These are phyloP conservation scores for Arabidopsis lyrata DNA, from an alignment of 441 rosid genomes.

Conservation along the genomic window DNA sequence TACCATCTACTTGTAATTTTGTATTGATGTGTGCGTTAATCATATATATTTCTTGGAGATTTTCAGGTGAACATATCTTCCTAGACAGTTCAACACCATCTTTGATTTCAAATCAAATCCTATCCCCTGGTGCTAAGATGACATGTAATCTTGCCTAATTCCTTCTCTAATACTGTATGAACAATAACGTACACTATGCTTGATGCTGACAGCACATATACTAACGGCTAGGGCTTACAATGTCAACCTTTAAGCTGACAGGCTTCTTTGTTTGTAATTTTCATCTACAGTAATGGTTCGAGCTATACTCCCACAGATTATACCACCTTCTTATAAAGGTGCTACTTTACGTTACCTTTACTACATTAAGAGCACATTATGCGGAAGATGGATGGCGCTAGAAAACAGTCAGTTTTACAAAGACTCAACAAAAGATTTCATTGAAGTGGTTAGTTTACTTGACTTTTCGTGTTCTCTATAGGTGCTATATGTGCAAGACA, in stretches of 20 bases:
- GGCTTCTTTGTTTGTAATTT: constrained; percentile 30
- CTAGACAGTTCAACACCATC: constrained; percentile 69
- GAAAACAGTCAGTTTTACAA: constrained; percentile 64
- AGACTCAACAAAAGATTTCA: constrained; percentile 54
- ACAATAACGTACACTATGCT: constrained; percentile 19
- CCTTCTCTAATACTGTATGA: constrained; percentile 28
- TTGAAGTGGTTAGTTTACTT: constrained; percentile 69
- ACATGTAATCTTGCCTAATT: constrained; percentile 60
- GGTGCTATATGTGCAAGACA: constrained; percentile 29
- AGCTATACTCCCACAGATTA: constrained; percentile 65
- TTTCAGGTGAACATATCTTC: constrained; percentile 84
- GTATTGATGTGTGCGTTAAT: constrained; percentile 22
- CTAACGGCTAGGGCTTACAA: not conserved
- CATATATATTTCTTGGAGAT: constrained; percentile 24
- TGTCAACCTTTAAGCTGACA: constrained; percentile 35
- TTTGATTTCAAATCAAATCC: constrained; percentile 74
- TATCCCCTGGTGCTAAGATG: constrained; percentile 70
- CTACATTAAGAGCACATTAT: constrained; percentile 70
- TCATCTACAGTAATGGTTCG: constrained; percentile 75
- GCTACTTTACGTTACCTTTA: constrained; percentile 85
- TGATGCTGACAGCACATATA: constrained; percentile 1
- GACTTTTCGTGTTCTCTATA: constrained; percentile 20
- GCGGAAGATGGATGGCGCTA: constrained; percentile 65
- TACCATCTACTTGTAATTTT: constrained; percentile 25
- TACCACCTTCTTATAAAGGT: constrained; percentile 94